Evolutionary conservation across 164 flowering plant genomes (phyloP).

Genomic region (Vitis labrusca): DNA sequence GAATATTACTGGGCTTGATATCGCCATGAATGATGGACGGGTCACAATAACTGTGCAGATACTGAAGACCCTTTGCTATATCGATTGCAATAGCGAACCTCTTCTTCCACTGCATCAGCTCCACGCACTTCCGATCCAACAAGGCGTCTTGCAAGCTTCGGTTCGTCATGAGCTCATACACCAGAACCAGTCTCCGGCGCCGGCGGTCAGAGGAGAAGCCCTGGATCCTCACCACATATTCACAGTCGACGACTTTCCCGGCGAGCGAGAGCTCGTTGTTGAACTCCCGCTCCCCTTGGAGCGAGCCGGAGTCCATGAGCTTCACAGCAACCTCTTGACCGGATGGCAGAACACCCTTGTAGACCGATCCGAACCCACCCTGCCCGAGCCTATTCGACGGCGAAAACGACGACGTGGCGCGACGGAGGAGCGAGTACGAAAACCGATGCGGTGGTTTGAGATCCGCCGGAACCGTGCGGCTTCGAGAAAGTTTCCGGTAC

Average conservation of each 20-base stretch:
- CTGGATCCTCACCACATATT: constrained; percentile 45
- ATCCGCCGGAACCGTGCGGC: constrained; percentile 64
- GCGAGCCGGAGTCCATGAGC: constrained; percentile 65
- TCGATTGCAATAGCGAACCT: constrained; percentile 48
- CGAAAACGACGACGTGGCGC: constrained; percentile 68
- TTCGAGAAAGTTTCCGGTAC: constrained; percentile 51
- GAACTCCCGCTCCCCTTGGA: constrained; percentile 89
- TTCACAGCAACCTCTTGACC: constrained; percentile 67
- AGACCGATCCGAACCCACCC: constrained; percentile 90
- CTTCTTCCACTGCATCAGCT: constrained; percentile 62
- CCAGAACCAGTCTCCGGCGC: constrained; percentile 44
- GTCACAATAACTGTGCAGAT: constrained; percentile 59
- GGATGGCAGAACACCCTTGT: constrained; percentile 48
- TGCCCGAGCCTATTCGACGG: constrained; percentile 68
- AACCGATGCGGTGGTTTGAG: constrained; percentile 51
- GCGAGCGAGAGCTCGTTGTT: constrained; percentile 76
- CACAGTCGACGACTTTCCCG: constrained; percentile 32
- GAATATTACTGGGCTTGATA: constrained; percentile 85
- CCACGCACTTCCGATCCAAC: constrained; percentile 55
- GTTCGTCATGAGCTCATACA: constrained; percentile 81
- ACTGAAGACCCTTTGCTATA: constrained; percentile 62
- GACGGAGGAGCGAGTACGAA: constrained; percentile 67
- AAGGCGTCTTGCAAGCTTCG: constrained; percentile 85
- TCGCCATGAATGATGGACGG: constrained; percentile 91
- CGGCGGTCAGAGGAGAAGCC: constrained; percentile 55